Evolutionary conservation across 2,329 filamentous ascomycete species (phyloP).

Genomic region (Trichophyton benhamiae): DNA sequence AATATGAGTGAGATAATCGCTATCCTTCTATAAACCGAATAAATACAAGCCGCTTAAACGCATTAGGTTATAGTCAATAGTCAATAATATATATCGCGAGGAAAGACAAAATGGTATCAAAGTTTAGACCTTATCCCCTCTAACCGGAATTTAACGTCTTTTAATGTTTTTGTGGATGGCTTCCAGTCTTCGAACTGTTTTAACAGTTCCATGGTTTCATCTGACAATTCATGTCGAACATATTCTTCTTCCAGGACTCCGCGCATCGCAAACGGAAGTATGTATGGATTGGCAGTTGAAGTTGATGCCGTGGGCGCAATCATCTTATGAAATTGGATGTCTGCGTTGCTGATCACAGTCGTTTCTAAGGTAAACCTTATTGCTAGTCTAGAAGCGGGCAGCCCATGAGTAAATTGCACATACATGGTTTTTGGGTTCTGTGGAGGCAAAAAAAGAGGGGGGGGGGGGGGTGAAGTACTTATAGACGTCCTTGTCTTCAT

Average conservation of each 20-base stretch:
- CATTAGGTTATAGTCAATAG: background rate
- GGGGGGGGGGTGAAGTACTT: slow-evolving; percentile 36
- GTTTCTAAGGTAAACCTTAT: slow-evolving; percentile 64
- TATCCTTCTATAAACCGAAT: background rate
- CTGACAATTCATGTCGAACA: slow-evolving; percentile 65
- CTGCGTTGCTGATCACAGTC: slow-evolving; percentile 38
- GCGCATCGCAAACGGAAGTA: slow-evolving; percentile 89
- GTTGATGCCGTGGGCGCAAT: slow-evolving; percentile 16
- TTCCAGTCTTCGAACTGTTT: slow-evolving; percentile 88
- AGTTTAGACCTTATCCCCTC: slow-evolving; percentile 85
- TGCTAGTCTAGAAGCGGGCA: slow-evolving; percentile 42
- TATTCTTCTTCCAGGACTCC: slow-evolving; percentile 84
- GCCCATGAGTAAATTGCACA: background rate
- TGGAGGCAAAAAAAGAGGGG: background rate
- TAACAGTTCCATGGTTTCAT: slow-evolving; percentile 69
- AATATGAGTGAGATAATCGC: background rate
- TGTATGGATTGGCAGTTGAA: slow-evolving; percentile 60
- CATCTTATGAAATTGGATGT: slow-evolving; percentile 43
- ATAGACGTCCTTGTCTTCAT: slow-evolving; percentile 81
- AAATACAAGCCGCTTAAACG: background rate
- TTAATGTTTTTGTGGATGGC: slow-evolving; percentile 75
- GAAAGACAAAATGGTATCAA: slow-evolving; percentile 19
- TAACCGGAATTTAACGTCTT: slow-evolving; percentile 88
- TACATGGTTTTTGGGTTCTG: background rate
- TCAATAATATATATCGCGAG: background rate